Conservation (phyloP, 108 stramenopile species). For the Parietichytrium sp. region DNA sequence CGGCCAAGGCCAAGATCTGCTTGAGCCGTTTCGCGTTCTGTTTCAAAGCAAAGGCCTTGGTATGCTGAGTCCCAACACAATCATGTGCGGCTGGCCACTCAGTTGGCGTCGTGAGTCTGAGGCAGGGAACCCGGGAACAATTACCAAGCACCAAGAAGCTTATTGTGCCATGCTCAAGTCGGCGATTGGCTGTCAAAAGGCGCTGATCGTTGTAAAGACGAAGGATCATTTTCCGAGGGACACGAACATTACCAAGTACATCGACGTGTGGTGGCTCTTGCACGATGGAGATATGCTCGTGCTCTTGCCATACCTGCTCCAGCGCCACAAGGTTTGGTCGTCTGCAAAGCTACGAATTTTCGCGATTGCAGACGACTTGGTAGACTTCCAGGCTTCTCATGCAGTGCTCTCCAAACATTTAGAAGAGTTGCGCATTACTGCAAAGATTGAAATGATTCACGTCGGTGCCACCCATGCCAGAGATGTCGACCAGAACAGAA, state of each 20-base stretch:
- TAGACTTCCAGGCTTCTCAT: neutral
- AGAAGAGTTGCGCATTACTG: constrained; percentile 42
- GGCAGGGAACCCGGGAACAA: neutral
- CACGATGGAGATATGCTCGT: constrained; percentile 75
- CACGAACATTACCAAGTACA: constrained; percentile 47
- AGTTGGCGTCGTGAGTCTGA: constrained; percentile 44
- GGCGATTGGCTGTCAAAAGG: constrained; percentile 31
- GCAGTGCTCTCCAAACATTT: neutral
- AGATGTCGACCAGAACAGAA: constrained; percentile 37
- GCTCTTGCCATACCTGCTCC: constrained; percentile 69
- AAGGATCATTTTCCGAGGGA: constrained; percentile 28
- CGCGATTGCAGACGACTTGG: constrained; percentile 46
- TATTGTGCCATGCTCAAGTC: neutral
- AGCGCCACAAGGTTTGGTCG: constrained; percentile 61
- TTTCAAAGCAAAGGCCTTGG: constrained; percentile 71
- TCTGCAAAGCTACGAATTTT: constrained; percentile 62
- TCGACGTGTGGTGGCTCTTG: constrained; percentile 79
- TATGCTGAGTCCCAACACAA: constrained; percentile 70
- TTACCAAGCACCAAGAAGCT: neutral
- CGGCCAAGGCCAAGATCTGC: constrained; percentile 25
- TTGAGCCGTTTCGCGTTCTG: constrained; percentile 46
- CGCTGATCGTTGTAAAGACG: constrained; percentile 22
- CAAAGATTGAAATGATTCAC: constrained; percentile 48
- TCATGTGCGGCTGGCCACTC: constrained; percentile 66
- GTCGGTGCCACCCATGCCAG: constrained; percentile 25